These are phyloP conservation scores for Arctostaphylos glauca DNA, from an alignment of 148 eudicot genomes.

Conservation along the genomic window DNA sequence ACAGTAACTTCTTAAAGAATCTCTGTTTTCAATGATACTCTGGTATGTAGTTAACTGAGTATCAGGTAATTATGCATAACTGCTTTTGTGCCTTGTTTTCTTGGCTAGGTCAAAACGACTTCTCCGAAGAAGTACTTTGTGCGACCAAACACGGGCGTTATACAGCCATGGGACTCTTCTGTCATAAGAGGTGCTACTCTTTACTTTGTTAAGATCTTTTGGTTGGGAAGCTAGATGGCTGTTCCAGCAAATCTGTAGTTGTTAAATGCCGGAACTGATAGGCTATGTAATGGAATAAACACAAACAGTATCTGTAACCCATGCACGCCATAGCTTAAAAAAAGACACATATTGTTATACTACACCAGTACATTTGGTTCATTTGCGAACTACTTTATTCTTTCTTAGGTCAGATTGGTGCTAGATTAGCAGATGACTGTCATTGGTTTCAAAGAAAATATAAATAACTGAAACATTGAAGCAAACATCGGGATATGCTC, in stretches of 20 bases:
- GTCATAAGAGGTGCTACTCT: slow-evolving; percentile 69
- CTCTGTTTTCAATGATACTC: neutral
- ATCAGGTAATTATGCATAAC: neutral
- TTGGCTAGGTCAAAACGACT: slow-evolving; percentile 82
- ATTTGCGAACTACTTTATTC: neutral
- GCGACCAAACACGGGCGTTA: slow-evolving; percentile 84
- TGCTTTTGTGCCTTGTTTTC: neutral
- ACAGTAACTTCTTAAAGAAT: neutral
- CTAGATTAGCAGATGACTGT: neutral
- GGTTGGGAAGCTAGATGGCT: slow-evolving; percentile 9
- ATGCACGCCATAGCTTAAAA: neutral
- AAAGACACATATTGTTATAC: neutral
- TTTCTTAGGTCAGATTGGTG: slow-evolving; percentile 1
- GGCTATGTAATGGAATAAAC: neutral
- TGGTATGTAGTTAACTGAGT: neutral
- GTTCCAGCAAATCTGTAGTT: neutral
- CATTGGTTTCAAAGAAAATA: neutral
- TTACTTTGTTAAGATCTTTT: slow-evolving; percentile 8
- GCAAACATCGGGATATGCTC: neutral
- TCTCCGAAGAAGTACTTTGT: slow-evolving; percentile 96
- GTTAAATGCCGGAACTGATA: slow-evolving; percentile 19
- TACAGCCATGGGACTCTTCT: slow-evolving; percentile 84
- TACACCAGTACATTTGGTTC: neutral
- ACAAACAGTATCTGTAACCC: neutral
- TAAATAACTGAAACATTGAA: neutral